Base-by-base conservation (phyloP, 495 filamentous ascomycete species). In the Penicillium riverlandense region DNA sequence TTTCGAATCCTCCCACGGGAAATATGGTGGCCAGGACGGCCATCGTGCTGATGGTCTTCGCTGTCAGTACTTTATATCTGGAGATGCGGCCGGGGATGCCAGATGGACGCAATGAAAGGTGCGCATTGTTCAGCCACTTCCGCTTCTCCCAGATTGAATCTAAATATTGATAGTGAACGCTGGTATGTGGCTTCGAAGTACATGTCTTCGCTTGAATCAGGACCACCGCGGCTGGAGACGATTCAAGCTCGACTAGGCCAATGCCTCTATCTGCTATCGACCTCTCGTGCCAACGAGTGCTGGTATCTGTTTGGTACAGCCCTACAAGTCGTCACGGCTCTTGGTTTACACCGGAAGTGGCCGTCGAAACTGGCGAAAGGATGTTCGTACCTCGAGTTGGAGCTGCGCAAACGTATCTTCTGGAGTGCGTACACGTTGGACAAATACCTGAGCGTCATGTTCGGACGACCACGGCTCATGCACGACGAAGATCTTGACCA, bases 401-500 rank as follows among this genome's bases (percentile, higher is more conserved):
- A 72, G 30, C 47, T 70, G 1, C 65, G 67, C 7, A 79, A 76
- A 44, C 72, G 78, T 5, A 71, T 75, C 6, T 78, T 82, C 22
- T 81, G 77, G 77, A 70, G 72, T 31, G 71, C 67, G 2, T 78
- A 76, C 48, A 70, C 71, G 22, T 48, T 81, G 11, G 78, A 81
- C 53, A 77, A 72, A 49, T 76, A 81, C 47, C 59, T 81, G n/a
- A 74, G 71, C 43, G 61, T 74, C 35, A 68, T 78, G 52, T 69
- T 76, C 40, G 78, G 78, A 1, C 55, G 76, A 11, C 77, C 78
- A 7, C 52, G 66, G n/a, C 44, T 75, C n/a, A 61, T 78, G 11
- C 70, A 69, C 49, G 69, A 74, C 29, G 75, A 75, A 31, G 70
- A 72, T 37, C 69, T 75, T 34, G 75, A 77, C 38, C 77, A 80